Base-by-base conservation (phyloP, 2,329 filamentous ascomycete genomes). In the Botrytis fragariae region DNA sequence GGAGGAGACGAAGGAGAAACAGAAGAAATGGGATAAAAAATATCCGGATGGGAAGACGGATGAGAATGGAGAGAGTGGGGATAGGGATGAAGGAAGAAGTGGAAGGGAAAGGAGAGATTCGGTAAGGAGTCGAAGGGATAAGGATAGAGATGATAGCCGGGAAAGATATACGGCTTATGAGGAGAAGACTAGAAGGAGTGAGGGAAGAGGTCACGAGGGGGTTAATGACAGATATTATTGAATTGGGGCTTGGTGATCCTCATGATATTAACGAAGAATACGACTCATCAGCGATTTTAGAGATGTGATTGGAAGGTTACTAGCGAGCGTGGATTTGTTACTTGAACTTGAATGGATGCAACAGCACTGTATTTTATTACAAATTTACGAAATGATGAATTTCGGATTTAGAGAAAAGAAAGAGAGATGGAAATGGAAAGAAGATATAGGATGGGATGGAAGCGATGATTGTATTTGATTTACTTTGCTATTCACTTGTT, bases 1-100 rank as follows among this genome's bases (percentile, higher is more conserved):
- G 60, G 69, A 76, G 51, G 73, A 76, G 42, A 67, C 72, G 25
- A 70, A 51, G 25, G 65, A 32, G 69, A 77, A 45, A 18, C 69
- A 72, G n/a, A 44, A 25, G 3, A 77, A 74, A 12, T 76, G 48
- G 35, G 64, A 67, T 39, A 48, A 62, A 35, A 73, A 70, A 57
- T 62, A 60, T 42, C 59, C 72, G n/a, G 62, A 70, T 44, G 48
- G 71, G 48, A 67, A 60, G 64, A 20, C n/a, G 20, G 18, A 73
- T 60, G 64, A 45, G 35, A 14, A 69, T 48, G 10, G 35, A 16
- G 60, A 71, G 20, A 74, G 65, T 32, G 48, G 51, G 4, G 45
- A 63, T 1, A 45, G 62, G 9, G 44, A 73, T 60, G 72, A 2
- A 51, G 48, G 57, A 20, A 59, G 71, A 35, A 54, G 70, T 25